Conservation (phyloP, 176 grass and related monocot species). For the Eragrostis curvula region DNA sequence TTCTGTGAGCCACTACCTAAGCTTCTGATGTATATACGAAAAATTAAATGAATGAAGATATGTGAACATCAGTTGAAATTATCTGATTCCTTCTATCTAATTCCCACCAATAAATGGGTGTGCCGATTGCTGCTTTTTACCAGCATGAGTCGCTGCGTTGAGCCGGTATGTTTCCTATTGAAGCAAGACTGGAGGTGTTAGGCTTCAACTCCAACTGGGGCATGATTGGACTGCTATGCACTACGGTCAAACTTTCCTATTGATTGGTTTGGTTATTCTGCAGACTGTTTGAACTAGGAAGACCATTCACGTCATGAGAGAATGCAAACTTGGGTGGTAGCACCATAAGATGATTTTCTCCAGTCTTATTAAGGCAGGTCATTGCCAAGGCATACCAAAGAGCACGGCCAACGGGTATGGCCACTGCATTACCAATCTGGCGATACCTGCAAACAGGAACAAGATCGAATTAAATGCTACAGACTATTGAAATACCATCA, state of each 20-base stretch:
- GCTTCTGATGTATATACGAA: conserved; percentile 13
- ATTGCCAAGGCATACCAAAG: conserved; percentile 76
- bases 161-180: background rate
- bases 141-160: background rate
- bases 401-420: conserved; percentile 76
- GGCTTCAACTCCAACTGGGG: background rate
- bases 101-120: conserved; percentile 10
- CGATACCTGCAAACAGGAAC: conserved; percentile 70
- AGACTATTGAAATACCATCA: background rate
- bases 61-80: background rate
- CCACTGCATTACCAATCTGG: conserved; percentile 92
- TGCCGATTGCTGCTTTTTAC: conserved; percentile 19
- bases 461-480: conserved; percentile 14
- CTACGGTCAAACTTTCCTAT: background rate
- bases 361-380: conserved; percentile 61
- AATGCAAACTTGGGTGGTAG: conserved; percentile 82
- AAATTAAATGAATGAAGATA: conserved; percentile 34
- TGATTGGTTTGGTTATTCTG: background rate
- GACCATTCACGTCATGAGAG: conserved; percentile 39
- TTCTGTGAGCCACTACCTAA: background rate
- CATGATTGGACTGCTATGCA: background rate
- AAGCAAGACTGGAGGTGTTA: background rate
- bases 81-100: conserved; percentile 12
- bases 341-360: conserved; percentile 69
- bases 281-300: conserved; percentile 3